Evolutionary conservation across 2,329 filamentous ascomycete genomes (phyloP).

Genomic region (Mycosphaerella sp.): DNA sequence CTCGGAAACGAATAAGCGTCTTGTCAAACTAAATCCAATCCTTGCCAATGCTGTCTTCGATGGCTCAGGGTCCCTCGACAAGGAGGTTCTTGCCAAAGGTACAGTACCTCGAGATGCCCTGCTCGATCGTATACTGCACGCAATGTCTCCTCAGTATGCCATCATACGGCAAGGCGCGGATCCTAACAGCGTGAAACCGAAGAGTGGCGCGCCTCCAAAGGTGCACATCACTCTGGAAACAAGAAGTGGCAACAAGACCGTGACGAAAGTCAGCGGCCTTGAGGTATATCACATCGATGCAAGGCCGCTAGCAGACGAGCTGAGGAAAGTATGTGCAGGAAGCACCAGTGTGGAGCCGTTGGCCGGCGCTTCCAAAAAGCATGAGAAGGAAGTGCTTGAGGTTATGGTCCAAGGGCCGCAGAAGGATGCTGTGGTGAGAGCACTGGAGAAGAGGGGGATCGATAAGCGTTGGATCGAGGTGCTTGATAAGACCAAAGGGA

Average conservation of each 20-base stretch:
- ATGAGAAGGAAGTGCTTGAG: slow-evolving; percentile 58
- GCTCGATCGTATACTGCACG: slow-evolving; percentile 52
- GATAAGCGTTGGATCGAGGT: slow-evolving; percentile 56
- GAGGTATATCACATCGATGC: slow-evolving; percentile 58
- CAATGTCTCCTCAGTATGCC: slow-evolving; percentile 52
- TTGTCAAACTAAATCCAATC: slow-evolving; percentile 57
- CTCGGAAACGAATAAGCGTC: slow-evolving; percentile 53
- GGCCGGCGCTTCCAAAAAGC: slow-evolving; percentile 54
- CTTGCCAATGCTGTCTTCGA: slow-evolving; percentile 58
- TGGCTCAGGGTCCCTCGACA: slow-evolving; percentile 48
- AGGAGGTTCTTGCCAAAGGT: slow-evolving; percentile 52
- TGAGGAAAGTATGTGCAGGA: slow-evolving; percentile 63
- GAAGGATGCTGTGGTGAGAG: slow-evolving; percentile 54
- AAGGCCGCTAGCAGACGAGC: slow-evolving; percentile 55
- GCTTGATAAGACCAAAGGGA: slow-evolving; percentile 63
- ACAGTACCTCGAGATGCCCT: slow-evolving; percentile 56
- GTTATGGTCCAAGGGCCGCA: slow-evolving; percentile 64
- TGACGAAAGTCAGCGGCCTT: slow-evolving; percentile 56
- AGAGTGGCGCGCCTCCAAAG: slow-evolving; percentile 55
- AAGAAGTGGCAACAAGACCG: slow-evolving; percentile 60
- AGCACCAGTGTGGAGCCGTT: slow-evolving; percentile 59
- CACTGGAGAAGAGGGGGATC: slow-evolving; percentile 55
- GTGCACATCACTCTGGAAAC: slow-evolving; percentile 56
- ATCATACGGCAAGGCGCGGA: slow-evolving; percentile 48
- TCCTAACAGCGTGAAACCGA: slow-evolving; percentile 49